These are phyloP conservation scores for Malus asiatica DNA, from an alignment of 306 rosid genomes.

Conservation along the genomic window DNA sequence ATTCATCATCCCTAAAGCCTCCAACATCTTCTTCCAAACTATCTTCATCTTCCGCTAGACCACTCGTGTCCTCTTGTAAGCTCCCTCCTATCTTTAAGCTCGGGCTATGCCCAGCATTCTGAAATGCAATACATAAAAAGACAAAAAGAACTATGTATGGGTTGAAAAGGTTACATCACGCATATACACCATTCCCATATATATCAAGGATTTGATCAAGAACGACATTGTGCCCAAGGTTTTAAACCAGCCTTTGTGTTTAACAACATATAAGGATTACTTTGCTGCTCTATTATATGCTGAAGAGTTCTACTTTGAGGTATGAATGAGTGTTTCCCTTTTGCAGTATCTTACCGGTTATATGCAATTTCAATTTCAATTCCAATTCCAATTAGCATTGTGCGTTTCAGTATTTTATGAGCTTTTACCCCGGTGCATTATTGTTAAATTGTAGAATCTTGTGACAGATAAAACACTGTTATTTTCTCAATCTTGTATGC, in stretches of 20 bases:
- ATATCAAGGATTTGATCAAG: background rate
- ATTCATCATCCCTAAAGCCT: background rate
- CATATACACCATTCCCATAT: constrained; percentile 19
- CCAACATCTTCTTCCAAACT: background rate
- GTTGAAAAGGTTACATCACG: constrained; percentile 11
- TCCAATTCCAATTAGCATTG: no score
- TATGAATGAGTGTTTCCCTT: background rate
- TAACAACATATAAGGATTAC: constrained; percentile 25
- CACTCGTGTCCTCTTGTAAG: background rate
- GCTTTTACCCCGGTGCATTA: background rate
- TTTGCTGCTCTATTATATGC: constrained; percentile 33
- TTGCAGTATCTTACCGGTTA: background rate
- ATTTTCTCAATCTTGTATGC: background rate
- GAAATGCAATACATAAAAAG: background rate
- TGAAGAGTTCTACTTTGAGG: constrained; percentile 35
- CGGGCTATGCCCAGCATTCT: background rate
- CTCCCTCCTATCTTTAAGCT: background rate
- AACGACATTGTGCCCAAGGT: constrained; percentile 19
- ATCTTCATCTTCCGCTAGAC: background rate
- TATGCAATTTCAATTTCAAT: no score
- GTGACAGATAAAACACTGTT: background rate
- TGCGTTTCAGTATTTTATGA: no score
- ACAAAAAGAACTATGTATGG: background rate
- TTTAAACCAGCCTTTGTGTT: constrained; percentile 18
- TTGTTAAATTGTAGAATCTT: background rate